phyloP scores from a whole-genome alignment of 169 alveolate genomes.

The Eimeria falciformis region DNA sequence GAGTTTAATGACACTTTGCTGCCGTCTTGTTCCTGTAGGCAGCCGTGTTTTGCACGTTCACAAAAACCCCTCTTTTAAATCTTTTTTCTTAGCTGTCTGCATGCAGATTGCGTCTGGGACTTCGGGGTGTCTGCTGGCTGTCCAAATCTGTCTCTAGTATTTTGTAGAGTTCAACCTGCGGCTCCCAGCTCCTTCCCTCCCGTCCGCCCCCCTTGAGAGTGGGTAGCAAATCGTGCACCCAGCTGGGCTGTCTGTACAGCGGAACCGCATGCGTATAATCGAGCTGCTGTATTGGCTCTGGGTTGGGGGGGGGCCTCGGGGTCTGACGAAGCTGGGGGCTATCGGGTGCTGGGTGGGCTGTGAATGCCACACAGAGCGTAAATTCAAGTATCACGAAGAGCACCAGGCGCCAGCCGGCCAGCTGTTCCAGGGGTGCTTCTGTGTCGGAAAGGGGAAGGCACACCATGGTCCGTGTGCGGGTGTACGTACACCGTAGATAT shows the following conservation, averaged over 20 bases:
- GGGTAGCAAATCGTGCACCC: neutral
- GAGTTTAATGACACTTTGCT: too few relatives aligned
- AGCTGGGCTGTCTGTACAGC: neutral
- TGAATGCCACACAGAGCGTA: neutral
- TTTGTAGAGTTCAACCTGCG: too few relatives aligned
- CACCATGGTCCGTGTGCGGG: neutral
- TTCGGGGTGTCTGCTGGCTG: too few relatives aligned
- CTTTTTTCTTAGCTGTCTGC: too few relatives aligned
- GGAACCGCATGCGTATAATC: neutral
- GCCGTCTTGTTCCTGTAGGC: too few relatives aligned
- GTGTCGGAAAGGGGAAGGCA: conserved; percentile 7
- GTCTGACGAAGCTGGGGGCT: neutral
- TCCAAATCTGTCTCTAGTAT: too few relatives aligned
- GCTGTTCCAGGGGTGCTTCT: conserved; percentile 26
- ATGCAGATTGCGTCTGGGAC: too few relatives aligned
- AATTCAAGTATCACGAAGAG: conserved; percentile 12
- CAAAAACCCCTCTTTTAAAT: too few relatives aligned
- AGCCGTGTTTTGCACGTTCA: too few relatives aligned
- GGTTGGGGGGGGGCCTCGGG: neutral
- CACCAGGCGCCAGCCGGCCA: conserved; percentile 42
- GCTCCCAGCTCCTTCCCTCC: too few relatives aligned
- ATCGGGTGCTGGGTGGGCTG: neutral
- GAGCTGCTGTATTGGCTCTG: neutral
- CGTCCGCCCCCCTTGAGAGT: too few relatives aligned
- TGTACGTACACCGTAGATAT: neutral